Percentiles rank a stretch among this genome's conserved stretches.
Conservation (phyloP, 1,139 yeast species). For the Casaregolazyma lundiana region DNA sequence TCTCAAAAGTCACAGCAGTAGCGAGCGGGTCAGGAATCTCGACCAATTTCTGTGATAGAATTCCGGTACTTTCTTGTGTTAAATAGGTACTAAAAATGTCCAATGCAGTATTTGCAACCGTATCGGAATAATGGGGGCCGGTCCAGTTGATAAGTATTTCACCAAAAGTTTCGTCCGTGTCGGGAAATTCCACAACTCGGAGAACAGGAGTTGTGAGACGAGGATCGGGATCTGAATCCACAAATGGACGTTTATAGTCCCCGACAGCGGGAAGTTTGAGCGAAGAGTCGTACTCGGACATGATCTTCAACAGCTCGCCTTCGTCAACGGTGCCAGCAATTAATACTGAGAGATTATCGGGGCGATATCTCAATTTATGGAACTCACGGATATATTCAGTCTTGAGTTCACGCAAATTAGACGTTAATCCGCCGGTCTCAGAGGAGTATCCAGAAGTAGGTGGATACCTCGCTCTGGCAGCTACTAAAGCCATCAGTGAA, state of each 20-base stretch:
- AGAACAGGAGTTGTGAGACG: conserved; percentile 37
- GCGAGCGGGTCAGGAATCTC: conserved; percentile 84
- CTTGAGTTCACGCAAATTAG: conserved; percentile 66
- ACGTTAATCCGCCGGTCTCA: conserved; percentile 90
- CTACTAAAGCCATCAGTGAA: conserved; percentile 59
- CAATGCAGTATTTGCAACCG: conserved; percentile 57
- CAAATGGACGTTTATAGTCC: conserved; percentile 62
- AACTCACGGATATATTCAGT: conserved; percentile 71
- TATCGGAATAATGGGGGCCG: conserved; percentile 63
- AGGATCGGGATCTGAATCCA: conserved; percentile 57
- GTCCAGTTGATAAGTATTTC: conserved; percentile 74
- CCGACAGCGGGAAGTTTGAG: conserved; percentile 42
- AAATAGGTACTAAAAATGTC: conserved; percentile 72
- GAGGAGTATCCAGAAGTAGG: conserved; percentile 74
- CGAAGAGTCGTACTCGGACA: conserved; percentile 60
- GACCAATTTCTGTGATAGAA: conserved; percentile 64
- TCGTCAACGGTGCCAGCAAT: conserved; percentile 83
- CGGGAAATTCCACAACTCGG: conserved; percentile 73
- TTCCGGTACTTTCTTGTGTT: conserved; percentile 56
- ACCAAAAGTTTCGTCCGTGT: conserved; percentile 80
- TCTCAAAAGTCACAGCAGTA: conserved; percentile 60
- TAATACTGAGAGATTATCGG: conserved; percentile 79
- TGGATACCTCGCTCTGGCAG: conserved; percentile 59
- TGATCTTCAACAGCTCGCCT: conserved; percentile 54
- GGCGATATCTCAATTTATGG: conserved; percentile 67